Evolutionary conservation across 495 filamentous ascomycete species (phyloP), one percentile per base, ranked within the genome.

Genomic region (Tuber magnatum): DNA sequence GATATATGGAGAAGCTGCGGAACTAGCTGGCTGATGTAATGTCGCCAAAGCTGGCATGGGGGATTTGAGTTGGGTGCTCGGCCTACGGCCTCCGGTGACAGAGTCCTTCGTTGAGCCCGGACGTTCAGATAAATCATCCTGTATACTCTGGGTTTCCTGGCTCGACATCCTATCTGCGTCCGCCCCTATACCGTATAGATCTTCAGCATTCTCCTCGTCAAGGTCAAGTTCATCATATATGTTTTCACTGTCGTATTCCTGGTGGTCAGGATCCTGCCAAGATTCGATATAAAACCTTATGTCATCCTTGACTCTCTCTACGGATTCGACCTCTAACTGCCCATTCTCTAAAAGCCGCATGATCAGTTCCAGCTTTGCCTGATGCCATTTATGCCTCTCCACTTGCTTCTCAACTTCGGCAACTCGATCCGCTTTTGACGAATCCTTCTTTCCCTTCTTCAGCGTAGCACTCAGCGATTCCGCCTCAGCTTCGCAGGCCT

Each of bases 311-410:
- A 97, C 83, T 32, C 93, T 92, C 68, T 88, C 89, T 69, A 99
- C 96, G 80, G 93, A 90, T 24, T 92, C 91, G 28, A 89, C 86
- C 70, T 99, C 96, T 76, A 97, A 87, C 76, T 91, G 91, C 70
- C 94, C 94, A 83, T 99, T 99, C 78, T 97, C 93, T 74, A 99
- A 85, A 42, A 93, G 91, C 75, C 95, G 91, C 80, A 93, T 88
- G 73, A 98, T 90, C 69, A 98, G 87, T 84, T 99, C 95, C 77
- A 99, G 87, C 83, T 97, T 97, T 75, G 89, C 89, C 79, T 94
- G 90, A 81, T 99, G 96, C 92, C 92, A 97, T 84, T 97, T 98
- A 86, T 98, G 94, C 75, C 92, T 90, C 83, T 99, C 96, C 81
- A 92, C 92, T 80, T 91, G 86, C 74, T 87, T 87, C 77, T 94